Conservation (phyloP, 176 grass and related monocot genomes). For the Dactylis glomerata region DNA sequence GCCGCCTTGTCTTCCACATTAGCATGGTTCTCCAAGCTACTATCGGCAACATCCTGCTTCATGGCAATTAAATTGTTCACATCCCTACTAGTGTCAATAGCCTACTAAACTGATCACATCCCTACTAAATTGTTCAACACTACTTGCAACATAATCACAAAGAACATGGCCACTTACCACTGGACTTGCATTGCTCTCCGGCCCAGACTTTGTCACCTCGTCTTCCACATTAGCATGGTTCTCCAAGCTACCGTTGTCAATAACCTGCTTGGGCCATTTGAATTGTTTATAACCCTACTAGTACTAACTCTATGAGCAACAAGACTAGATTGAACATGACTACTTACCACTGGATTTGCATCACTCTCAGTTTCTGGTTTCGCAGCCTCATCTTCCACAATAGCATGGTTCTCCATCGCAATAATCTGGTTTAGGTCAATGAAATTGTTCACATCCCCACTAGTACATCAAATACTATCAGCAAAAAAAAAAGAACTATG, state of each 20-base stretch:
- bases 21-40: conserved; percentile 22
- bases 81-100: background rate
- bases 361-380: background rate
- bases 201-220: background rate
- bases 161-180: conserved; percentile 31
- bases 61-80: background rate
- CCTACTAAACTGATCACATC: background rate
- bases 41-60: background rate
- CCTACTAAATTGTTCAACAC: background rate
- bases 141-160: background rate
- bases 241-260: background rate
- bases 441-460: conserved; percentile 17
- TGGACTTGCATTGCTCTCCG: background rate
- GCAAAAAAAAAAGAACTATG: conserved; percentile 2
- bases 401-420: background rate
- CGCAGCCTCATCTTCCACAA: background rate
- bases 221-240: conserved; percentile 28
- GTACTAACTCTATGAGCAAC: background rate
- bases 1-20: background rate
- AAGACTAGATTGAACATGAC: background rate
- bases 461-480: conserved; percentile 15
- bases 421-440: conserved; percentile 14
- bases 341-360: background rate
- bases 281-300: background rate
- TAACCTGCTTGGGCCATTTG: background rate